Conservation (phyloP, 108 stramenopile species). For the Pseudonitzschia delicatissima region DNA sequence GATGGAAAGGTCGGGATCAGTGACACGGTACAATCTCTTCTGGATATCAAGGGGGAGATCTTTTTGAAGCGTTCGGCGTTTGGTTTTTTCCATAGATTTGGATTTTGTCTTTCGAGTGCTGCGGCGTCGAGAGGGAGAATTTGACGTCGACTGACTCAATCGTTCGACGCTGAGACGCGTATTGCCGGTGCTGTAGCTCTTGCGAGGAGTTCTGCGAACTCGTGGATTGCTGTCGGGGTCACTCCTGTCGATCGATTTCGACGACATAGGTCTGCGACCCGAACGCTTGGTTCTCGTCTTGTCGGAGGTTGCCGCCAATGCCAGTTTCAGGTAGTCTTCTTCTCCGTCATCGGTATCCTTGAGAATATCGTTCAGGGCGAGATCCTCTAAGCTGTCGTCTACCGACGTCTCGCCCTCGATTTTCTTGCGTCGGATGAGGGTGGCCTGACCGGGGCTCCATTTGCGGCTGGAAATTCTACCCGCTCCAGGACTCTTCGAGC, state of each 20-base stretch:
- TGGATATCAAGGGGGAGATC: conserved; percentile 17
- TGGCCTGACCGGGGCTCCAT: conserved; percentile 33
- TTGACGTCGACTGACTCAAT: no score
- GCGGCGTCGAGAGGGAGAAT: no score
- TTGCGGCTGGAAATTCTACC: background rate
- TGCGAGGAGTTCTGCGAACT: no score
- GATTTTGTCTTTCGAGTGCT: background rate
- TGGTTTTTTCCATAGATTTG: background rate
- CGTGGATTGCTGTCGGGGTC: background rate
- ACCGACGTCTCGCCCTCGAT: conserved; percentile 5
- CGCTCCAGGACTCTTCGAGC: background rate
- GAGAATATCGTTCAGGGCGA: conserved; percentile 14
- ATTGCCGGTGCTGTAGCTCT: background rate
- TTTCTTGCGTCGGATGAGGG: conserved; percentile 24
- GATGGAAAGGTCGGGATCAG: conserved; percentile 19
- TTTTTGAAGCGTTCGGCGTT: background rate
- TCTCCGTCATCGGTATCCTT: conserved; percentile 1
- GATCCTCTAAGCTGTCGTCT: conserved; percentile 9
- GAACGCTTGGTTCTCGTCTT: background rate
- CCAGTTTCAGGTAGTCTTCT: background rate
- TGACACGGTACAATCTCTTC: conserved; percentile 9
- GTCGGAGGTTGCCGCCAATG: background rate
- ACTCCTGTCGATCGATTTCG: background rate
- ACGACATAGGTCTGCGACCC: background rate
- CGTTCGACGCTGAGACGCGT: background rate